A percentile compares a stretch with the other conserved stretches of the same genome.
Conservation (phyloP, 2,329 filamentous ascomycete genomes). For the Aspergillus pseudoglaucus region DNA sequence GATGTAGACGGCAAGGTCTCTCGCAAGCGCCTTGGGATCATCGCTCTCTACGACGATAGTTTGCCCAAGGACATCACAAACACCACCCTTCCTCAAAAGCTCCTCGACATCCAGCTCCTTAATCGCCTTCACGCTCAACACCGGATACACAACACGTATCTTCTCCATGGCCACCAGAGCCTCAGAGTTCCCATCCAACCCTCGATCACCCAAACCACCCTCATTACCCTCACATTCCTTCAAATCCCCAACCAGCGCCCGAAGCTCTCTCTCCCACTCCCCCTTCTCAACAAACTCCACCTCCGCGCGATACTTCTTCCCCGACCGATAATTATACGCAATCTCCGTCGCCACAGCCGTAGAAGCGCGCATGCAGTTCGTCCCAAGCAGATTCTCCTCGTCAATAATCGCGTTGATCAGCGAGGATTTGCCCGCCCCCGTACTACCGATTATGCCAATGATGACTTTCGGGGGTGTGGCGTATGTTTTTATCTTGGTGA, state of each 20-base stretch:
- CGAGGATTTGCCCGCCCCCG: slow-evolving; percentile 56
- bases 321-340: slow-evolving; percentile 46
- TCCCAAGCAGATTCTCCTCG: slow-evolving; percentile 52
- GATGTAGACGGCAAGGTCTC: slow-evolving; percentile 44
- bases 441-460: slow-evolving; percentile 56
- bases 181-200: not conserved
- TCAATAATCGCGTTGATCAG: slow-evolving; percentile 59
- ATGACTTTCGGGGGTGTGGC: slow-evolving; percentile 25
- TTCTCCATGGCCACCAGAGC: slow-evolving; percentile 36
- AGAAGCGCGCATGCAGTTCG: slow-evolving; percentile 56
- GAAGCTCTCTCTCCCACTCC: slow-evolving; percentile 51
- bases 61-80: slow-evolving; percentile 43
- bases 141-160: slow-evolving; percentile 32
- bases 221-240: slow-evolving; percentile 32
- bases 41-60: slow-evolving; percentile 35
- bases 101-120: slow-evolving; percentile 28
- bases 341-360: slow-evolving; percentile 58
- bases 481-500: not conserved
- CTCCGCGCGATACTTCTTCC: slow-evolving; percentile 46
- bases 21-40: slow-evolving; percentile 38
- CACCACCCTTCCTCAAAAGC: slow-evolving; percentile 37
- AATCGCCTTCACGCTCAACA: slow-evolving; percentile 38
- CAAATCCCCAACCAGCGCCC: slow-evolving; percentile 45
- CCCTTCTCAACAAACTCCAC: slow-evolving; percentile 51
- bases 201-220: slow-evolving; percentile 26